A percentile compares a stretch with the other conserved stretches of the same genome.
Evolutionary conservation across 805 yeast genomes (phyloP).

Genomic region (Wickerhamiella azyma): DNA sequence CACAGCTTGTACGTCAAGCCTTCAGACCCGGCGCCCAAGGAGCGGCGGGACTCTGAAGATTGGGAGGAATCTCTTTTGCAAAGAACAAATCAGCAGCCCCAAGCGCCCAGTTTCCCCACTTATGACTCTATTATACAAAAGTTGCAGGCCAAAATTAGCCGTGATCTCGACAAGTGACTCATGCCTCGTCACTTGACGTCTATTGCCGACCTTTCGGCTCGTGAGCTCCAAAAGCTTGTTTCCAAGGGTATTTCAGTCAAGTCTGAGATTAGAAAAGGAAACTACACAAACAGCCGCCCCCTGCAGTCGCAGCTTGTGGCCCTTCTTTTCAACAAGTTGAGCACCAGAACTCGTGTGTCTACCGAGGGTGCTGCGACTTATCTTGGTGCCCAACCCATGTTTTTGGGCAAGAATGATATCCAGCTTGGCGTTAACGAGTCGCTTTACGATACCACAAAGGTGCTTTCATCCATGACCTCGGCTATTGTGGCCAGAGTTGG

Average conservation of each 20-base stretch:
- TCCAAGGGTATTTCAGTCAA: constrained; percentile 62
- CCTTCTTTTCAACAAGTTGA: constrained; percentile 74
- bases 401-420: constrained; percentile 89
- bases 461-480: constrained; percentile 91
- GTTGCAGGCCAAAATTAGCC: background rate
- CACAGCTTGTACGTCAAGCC: constrained; percentile 1
- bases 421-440: constrained; percentile 94
- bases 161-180: background rate
- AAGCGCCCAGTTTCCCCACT: background rate
- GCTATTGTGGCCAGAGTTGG: constrained; percentile 94
- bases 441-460: constrained; percentile 74
- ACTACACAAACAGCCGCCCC: constrained; percentile 46
- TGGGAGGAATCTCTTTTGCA: background rate
- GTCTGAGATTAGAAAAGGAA: constrained; percentile 20
- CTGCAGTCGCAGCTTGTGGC: constrained; percentile 74
- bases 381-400: constrained; percentile 94
- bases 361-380: constrained; percentile 88
- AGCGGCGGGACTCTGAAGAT: background rate
- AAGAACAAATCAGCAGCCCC: background rate
- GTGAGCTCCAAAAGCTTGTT: constrained; percentile 61
- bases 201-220: constrained; percentile 60
- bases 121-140: background rate
- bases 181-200: constrained; percentile 52
- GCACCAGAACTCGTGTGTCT: constrained; percentile 89
- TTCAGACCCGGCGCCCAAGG: background rate